A percentile compares a stretch with the other conserved stretches of the same genome.
Conservation (phyloP, 495 filamentous ascomycete genomes). For the Terfezia claveryi region DNA sequence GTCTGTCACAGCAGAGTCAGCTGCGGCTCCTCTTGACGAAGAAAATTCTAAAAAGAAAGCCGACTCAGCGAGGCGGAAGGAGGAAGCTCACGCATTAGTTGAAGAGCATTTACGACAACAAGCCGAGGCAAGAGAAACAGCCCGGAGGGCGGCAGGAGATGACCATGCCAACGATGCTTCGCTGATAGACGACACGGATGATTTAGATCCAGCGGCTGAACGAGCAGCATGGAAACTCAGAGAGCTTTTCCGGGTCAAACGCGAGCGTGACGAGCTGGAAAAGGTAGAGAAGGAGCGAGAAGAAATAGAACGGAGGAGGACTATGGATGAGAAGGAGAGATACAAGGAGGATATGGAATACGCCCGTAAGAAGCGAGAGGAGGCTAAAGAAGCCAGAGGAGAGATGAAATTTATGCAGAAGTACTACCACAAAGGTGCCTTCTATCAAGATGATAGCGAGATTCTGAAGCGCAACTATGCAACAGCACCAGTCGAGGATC, state of each 20-base stretch:
- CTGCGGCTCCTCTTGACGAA: conserved; percentile 8
- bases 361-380: conserved; percentile 58
- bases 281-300: conserved; percentile 61
- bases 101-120: conserved; percentile 73
- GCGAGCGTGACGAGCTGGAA: conserved; percentile 70
- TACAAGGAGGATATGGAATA: conserved; percentile 66
- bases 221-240: conserved; percentile 83
- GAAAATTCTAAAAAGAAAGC: conserved; percentile 23
- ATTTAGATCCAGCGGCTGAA: conserved; percentile 69
- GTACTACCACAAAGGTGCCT: conserved; percentile 92
- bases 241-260: conserved; percentile 67
- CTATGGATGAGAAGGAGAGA: conserved; percentile 69
- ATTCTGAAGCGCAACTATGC: conserved; percentile 45
- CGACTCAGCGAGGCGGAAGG: conserved; percentile 40
- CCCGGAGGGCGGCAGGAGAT: conserved; percentile 67
- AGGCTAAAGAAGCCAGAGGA: conserved; percentile 55
- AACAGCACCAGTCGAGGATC: conserved; percentile 52
- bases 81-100: conserved; percentile 52
- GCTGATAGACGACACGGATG: conserved; percentile 71
- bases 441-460: conserved; percentile 64
- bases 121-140: conserved; percentile 41
- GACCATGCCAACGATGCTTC: conserved; percentile 53
- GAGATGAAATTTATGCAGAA: conserved; percentile 86
- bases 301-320: conserved; percentile 71
- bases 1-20: conserved; percentile 6